These are phyloP conservation scores for Selenicereus undatus DNA, from an alignment of 148 eudicot genomes.

Conservation along the genomic window DNA sequence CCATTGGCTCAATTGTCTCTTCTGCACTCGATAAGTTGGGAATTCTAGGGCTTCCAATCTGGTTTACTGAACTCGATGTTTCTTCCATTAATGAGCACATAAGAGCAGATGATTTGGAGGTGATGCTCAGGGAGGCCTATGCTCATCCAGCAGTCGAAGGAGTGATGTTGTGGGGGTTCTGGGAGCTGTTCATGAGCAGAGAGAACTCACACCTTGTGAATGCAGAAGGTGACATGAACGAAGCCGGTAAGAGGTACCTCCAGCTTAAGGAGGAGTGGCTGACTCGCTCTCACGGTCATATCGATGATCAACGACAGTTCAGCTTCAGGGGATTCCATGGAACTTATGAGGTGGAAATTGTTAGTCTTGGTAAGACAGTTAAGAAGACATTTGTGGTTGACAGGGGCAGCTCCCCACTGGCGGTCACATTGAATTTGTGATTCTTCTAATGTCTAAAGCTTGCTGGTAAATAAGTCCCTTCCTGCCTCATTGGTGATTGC, in stretches of 20 bases:
- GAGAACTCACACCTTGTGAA: slow-evolving; percentile 66
- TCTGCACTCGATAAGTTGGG: slow-evolving; percentile 78
- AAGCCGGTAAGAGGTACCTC: slow-evolving; percentile 67
- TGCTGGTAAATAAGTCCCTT: neutral
- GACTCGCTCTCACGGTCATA: slow-evolving; percentile 51
- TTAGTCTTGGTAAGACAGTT: slow-evolving; percentile 27
- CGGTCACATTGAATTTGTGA: slow-evolving; percentile 35
- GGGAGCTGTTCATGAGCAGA: slow-evolving; percentile 90
- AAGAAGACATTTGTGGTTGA: slow-evolving; percentile 74
- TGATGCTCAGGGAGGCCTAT: slow-evolving; percentile 81
- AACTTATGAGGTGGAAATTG: slow-evolving; percentile 63
- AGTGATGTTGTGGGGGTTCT: slow-evolving; percentile 85
- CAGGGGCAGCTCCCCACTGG: slow-evolving; percentile 53
- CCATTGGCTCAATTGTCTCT: slow-evolving; percentile 74
- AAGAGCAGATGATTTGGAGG: slow-evolving; percentile 88
- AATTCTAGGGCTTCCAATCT: slow-evolving; percentile 80
- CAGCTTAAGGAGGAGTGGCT: slow-evolving; percentile 73
- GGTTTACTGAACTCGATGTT: slow-evolving; percentile 96
- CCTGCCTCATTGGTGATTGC: neutral
- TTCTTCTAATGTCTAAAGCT: neutral
- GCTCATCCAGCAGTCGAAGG: slow-evolving; percentile 96
- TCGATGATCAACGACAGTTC: slow-evolving; percentile 63
- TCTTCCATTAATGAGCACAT: slow-evolving; percentile 69
- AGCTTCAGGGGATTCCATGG: slow-evolving; percentile 83
- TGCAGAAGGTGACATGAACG: slow-evolving; percentile 89